Evolutionary conservation across 1,139 yeast genomes (phyloP).

Genomic region (Scheffersomyces lignicola): DNA sequence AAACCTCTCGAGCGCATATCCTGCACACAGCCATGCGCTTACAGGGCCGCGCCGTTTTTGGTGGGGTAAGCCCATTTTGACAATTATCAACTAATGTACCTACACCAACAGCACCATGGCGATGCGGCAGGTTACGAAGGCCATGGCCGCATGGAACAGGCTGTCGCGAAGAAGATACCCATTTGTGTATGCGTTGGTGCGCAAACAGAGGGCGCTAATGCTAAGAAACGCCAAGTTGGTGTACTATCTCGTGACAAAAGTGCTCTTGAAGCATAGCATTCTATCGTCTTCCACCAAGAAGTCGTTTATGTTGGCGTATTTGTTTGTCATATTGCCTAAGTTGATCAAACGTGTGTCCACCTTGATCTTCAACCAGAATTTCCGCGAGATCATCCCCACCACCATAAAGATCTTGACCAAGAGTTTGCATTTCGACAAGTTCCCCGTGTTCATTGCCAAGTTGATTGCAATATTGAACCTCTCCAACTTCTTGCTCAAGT

Average conservation of each 20-base stretch:
- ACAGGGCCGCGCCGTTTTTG: no score
- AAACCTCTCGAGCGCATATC: no score
- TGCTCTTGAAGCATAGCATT: neutral
- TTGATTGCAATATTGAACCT: slow-evolving; percentile 20
- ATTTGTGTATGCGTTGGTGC: neutral
- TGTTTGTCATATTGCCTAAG: slow-evolving; percentile 35
- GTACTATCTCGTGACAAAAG: neutral
- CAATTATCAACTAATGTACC: no score
- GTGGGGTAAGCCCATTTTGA: no score
- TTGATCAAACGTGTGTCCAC: slow-evolving; percentile 19
- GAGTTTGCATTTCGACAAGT: slow-evolving; percentile 27
- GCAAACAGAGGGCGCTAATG: neutral
- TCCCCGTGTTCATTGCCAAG: slow-evolving; percentile 29
- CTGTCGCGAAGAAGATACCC: neutral
- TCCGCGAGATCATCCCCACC: slow-evolving; percentile 11
- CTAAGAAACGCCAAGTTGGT: neutral
- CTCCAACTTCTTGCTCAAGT: slow-evolving; percentile 10
- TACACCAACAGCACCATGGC: no score
- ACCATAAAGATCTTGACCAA: slow-evolving; percentile 16
- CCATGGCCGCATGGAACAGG: no score
- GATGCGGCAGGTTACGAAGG: no score
- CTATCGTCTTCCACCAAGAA: slow-evolving; percentile 14
- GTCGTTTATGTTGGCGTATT: slow-evolving; percentile 37
- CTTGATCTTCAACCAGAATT: slow-evolving; percentile 16
- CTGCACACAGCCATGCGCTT: no score